These are phyloP conservation scores for Aspergillus felis DNA, from an alignment of 2,329 filamentous ascomycete genomes.

Conservation along the genomic window DNA sequence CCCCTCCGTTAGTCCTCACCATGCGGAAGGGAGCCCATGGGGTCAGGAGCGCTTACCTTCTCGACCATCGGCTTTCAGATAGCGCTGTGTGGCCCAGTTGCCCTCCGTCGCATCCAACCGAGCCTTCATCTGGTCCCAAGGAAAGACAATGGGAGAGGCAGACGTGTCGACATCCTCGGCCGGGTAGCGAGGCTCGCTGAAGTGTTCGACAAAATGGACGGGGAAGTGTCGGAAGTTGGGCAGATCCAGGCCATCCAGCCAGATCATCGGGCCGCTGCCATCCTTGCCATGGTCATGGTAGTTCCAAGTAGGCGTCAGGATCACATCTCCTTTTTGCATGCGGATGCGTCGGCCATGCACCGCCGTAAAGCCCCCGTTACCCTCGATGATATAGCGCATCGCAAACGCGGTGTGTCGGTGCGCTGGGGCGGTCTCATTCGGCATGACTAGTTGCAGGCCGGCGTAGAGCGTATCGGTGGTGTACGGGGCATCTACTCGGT, in stretches of 20 bases:
- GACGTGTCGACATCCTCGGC: no score
- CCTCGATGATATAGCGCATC: slow-evolving; percentile 56
- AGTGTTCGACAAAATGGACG: no score
- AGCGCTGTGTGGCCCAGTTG: no score
- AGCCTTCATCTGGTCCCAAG: no score
- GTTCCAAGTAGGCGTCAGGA: slow-evolving; percentile 57
- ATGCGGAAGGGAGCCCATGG: no score
- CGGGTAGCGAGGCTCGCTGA: no score
- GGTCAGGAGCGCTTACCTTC: no score
- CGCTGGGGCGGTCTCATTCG: slow-evolving; percentile 53
- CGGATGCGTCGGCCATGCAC: no score
- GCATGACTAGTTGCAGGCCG: slow-evolving; percentile 55
- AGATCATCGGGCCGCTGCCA: slow-evolving; percentile 51
- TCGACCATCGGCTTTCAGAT: no score
- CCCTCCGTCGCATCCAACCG: no score
- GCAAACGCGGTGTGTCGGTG: slow-evolving; percentile 57
- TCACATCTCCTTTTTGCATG: slow-evolving; percentile 48
- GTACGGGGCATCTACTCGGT: slow-evolving; percentile 46
- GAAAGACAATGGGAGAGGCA: no score
- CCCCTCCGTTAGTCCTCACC: no score
- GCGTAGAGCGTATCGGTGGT: slow-evolving; percentile 58
- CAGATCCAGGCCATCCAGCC: slow-evolving; percentile 56
- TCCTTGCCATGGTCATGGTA: slow-evolving; percentile 61
- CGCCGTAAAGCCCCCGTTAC: slow-evolving; percentile 46
- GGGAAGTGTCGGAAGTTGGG: slow-evolving; percentile 24